A percentile compares a stretch with the other conserved stretches of the same genome.
Evolutionary conservation across 805 yeast genomes (phyloP).

Genomic region (Yamadazyma philogaea): DNA sequence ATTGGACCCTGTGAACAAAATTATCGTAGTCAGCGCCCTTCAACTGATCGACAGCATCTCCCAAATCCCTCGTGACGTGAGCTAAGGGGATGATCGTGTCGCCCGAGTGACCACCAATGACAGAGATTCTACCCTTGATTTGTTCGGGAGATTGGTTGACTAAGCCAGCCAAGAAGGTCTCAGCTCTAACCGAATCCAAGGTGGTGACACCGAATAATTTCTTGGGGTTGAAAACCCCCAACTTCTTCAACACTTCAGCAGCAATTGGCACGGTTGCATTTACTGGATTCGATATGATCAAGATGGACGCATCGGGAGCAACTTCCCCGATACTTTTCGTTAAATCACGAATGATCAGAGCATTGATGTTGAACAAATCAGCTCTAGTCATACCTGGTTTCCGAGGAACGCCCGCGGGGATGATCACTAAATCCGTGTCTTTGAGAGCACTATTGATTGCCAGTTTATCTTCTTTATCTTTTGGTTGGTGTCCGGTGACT

Average conservation of each 20-base stretch:
- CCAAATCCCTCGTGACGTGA: conserved; percentile 16
- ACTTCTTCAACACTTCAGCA: conserved; percentile 45
- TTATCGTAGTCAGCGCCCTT: conserved; percentile 18
- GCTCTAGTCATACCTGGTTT: conserved; percentile 50
- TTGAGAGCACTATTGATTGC: conserved; percentile 37
- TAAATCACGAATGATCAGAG: conserved; percentile 42
- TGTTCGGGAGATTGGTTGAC: conserved; percentile 27
- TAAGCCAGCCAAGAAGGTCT: conserved; percentile 41
- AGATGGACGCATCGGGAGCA: conserved; percentile 42
- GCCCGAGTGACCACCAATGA: conserved; percentile 47
- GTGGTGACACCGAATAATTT: conserved; percentile 48
- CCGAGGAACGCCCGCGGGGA: conserved; percentile 49
- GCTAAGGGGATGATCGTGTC: conserved; percentile 45
- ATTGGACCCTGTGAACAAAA: conserved; percentile 44
- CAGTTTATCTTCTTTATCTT: conserved; percentile 33
- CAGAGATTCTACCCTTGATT: conserved; percentile 41
- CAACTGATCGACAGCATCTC: conserved; percentile 15
- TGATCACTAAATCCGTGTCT: conserved; percentile 39
- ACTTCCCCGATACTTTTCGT: conserved; percentile 37
- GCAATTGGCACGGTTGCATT: conserved; percentile 48
- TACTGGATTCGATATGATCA: conserved; percentile 46
- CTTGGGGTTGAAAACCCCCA: conserved; percentile 44
- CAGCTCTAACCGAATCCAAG: conserved; percentile 45
- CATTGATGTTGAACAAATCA: conserved; percentile 46
- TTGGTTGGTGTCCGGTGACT: conserved; percentile 42